Conservation (phyloP, 1,284 basidiomycete species). For the Paramarasmius palmivorus region DNA sequence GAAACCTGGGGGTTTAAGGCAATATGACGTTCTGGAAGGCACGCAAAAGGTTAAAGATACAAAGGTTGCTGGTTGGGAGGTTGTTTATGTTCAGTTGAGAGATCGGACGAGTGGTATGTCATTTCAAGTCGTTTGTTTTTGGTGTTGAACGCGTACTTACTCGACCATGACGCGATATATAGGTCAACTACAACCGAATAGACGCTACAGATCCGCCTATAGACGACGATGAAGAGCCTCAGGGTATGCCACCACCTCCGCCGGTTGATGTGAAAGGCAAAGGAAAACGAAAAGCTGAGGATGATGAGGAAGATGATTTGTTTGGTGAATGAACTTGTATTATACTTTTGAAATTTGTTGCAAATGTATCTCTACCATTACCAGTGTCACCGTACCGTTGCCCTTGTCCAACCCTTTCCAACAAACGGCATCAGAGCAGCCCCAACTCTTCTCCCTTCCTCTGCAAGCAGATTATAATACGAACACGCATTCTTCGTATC, state of each 20-base stretch:
- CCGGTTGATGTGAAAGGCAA: conserved; percentile 30
- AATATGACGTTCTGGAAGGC: conserved; percentile 55
- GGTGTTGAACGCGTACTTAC: neutral
- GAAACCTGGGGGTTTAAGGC: conserved; percentile 36
- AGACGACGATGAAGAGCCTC: conserved; percentile 22
- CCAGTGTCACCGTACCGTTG: too few relatives aligned
- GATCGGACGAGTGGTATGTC: conserved; percentile 57
- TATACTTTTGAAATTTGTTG: too few relatives aligned
- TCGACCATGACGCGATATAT: neutral
- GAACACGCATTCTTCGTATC: conserved; percentile 86
- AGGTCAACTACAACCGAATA: conserved; percentile 33
- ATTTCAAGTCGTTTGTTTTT: conserved; percentile 1
- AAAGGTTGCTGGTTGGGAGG: conserved; percentile 61
- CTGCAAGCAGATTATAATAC: conserved; percentile 90
- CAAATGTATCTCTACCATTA: too few relatives aligned
- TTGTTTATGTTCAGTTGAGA: conserved; percentile 64
- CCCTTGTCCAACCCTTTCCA: conserved; percentile 49
- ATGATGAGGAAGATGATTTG: conserved; percentile 11
- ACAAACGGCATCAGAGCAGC: conserved; percentile 80
- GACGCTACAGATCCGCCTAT: conserved; percentile 18
- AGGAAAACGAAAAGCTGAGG: conserved; percentile 41
- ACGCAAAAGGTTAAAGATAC: conserved; percentile 46
- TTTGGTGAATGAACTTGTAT: too few relatives aligned
- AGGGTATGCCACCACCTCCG: conserved; percentile 21
- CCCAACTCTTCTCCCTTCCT: conserved; percentile 90